Evolutionary conservation across 768 basidiomycete genomes (phyloP), one percentile per base, ranked within the genome.

Genomic region (Macrolepiota dolichaula): DNA sequence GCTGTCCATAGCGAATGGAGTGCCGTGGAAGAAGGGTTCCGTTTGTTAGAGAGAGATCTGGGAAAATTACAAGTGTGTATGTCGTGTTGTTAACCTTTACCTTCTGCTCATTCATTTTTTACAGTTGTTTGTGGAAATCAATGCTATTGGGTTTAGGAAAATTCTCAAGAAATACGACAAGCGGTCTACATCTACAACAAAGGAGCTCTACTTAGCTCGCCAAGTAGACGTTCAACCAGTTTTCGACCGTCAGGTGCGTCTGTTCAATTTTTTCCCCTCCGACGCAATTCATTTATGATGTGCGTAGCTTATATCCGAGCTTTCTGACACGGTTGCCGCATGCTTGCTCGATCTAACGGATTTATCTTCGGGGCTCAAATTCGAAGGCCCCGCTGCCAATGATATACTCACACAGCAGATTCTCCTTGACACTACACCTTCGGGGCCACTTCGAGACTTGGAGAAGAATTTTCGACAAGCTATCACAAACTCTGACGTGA

Each of bases 111-210:
- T 56, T 63, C 49, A 51, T 44, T 42, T 63, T 64, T 70, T 60
- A 46, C 70, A 96, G 94, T 91, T 94, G 84, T 99, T 96, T 69
- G 87, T 99, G 64, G 97, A 98, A 75, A 91, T 97, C 69, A 99
- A 98, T 71, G 97, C 91, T 5, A 94, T 88, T 10, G 97, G 95
- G 3, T 98, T 98, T 72, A 85, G 96, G 49, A 98, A 98, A 73
- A 98, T 98, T 51, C 75, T 98, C 63, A 98, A 99, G 71, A 99
- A 99, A 72, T 99, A 94, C 83, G 97, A 98, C 75, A 99, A 98
- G 75, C 85, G 94, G 51, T 94, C 94, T 38, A 97, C 88, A 46
- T 94, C 92, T 1, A 87, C 89, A 22, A 98, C 92, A n/a, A 98
- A 95, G 70, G 97, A 99, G 69, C 81, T 98, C 4, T 98, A 98